Evolutionary conservation across 495 filamentous ascomycete genomes (phyloP).

Genomic region (Pyrenula aspistea): DNA sequence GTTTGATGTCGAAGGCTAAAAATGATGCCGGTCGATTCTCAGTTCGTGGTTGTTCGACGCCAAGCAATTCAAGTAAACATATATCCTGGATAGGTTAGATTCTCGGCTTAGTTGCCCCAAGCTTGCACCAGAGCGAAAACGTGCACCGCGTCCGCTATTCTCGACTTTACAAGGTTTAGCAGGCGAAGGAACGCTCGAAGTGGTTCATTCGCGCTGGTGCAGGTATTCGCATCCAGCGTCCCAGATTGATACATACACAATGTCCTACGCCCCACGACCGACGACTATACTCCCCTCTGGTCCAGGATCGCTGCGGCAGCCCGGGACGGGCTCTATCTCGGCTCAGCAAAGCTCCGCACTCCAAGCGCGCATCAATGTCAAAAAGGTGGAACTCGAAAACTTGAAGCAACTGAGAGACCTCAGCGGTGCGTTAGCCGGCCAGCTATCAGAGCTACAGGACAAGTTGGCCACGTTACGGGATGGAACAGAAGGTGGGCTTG

Average conservation of each 20-base stretch:
- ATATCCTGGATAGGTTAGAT: not conserved
- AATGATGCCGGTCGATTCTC: not conserved
- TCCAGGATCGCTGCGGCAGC: slow-evolving; percentile 22
- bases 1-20: no score
- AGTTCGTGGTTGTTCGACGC: not conserved
- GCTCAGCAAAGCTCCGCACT: slow-evolving; percentile 68
- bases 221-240: no score
- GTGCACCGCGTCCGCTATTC: not conserved
- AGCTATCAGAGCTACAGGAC: slow-evolving; percentile 84
- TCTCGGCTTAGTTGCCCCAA: not conserved
- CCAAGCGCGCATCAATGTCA: slow-evolving; percentile 80
- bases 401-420: slow-evolving; percentile 78
- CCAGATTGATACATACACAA: no score
- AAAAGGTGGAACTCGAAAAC: slow-evolving; percentile 85
- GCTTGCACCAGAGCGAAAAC: not conserved
- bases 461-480: slow-evolving; percentile 81
- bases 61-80: not conserved
- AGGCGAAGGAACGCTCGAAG: no score
- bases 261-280: slow-evolving; percentile 45
- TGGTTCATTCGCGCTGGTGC: no score
- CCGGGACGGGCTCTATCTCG: slow-evolving; percentile 22
- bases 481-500: slow-evolving; percentile 69
- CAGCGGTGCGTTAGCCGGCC: slow-evolving; percentile 70
- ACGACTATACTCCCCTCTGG: slow-evolving; percentile 24
- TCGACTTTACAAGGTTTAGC: no score